phyloP scores from a whole-genome alignment of 139 green algal species.

The Chlamydomonas incerta region DNA sequence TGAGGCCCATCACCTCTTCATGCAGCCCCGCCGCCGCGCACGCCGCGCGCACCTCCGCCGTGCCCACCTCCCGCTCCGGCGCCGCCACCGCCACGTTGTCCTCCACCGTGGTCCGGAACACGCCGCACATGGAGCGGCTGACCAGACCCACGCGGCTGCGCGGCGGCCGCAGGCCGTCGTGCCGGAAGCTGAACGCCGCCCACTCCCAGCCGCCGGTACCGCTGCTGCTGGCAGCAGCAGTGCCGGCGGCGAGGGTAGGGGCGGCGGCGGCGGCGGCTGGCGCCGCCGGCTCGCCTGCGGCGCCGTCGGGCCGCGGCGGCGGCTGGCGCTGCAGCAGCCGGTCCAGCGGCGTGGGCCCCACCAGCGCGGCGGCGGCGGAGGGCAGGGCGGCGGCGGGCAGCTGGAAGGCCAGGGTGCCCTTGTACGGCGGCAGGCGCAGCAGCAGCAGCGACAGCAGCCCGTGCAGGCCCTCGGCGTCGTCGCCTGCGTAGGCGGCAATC shows the following conservation, averaged over 20 bases:
- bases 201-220: constrained; percentile 31
- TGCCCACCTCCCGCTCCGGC: background rate
- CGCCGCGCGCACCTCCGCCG: constrained; percentile 2
- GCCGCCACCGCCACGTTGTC: constrained; percentile 46
- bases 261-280: background rate
- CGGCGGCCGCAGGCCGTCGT: constrained; percentile 18
- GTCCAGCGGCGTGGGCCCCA: background rate
- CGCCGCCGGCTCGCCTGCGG: no score
- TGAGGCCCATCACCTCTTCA: constrained; percentile 15
- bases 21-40: constrained; percentile 28
- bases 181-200: constrained; percentile 23
- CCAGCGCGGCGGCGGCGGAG: background rate
- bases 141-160: constrained; percentile 5
- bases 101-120: constrained; percentile 36
- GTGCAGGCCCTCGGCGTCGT: constrained; percentile 1
- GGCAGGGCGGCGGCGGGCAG: constrained; percentile 14
- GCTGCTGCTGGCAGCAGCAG: background rate
- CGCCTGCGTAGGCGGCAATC: no score
- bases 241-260: no score
- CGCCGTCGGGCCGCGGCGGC: background rate
- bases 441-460: constrained; percentile 43
- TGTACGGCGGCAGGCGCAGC: constrained; percentile 36
- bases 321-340: background rate
- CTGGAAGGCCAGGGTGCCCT: constrained; percentile 36
- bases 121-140: constrained; percentile 7